Percentiles rank a stretch among this genome's conserved stretches.
These are phyloP conservation scores for Plectosphaerella sp. DNA, from an alignment of 2,329 filamentous ascomycete species.

Conservation along the genomic window DNA sequence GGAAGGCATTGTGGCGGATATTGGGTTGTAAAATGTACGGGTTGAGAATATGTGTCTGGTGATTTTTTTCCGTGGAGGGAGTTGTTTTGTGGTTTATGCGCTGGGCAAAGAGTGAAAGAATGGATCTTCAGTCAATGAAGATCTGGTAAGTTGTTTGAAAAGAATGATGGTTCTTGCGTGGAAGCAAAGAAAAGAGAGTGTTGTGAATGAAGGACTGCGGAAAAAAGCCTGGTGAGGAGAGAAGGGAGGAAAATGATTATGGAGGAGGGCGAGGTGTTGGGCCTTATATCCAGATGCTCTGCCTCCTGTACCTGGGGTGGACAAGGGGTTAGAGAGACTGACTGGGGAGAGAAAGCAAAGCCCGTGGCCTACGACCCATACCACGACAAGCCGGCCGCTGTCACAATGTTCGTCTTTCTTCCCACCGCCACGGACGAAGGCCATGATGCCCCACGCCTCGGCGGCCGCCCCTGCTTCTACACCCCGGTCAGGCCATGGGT, in stretches of 20 bases:
- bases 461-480: too few relatives aligned
- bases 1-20: conserved; percentile 14
- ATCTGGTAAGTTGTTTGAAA: not conserved
- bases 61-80: not conserved
- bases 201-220: conserved; percentile 1
- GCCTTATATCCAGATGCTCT: conserved; percentile 1
- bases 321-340: too few relatives aligned
- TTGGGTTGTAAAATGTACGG: not conserved
- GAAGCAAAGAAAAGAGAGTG: conserved; percentile 2
- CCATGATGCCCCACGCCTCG: not conserved
- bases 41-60: not conserved
- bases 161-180: conserved; percentile 1
- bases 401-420: too few relatives aligned
- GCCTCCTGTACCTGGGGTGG: not conserved
- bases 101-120: not conserved
- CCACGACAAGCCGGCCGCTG: too few relatives aligned
- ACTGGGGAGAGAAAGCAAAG: not conserved
- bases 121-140: conserved; percentile 6
- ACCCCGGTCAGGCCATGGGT: not conserved
- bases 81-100: not conserved
- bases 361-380: not conserved
- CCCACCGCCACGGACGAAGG: not conserved
- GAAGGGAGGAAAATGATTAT: not conserved
- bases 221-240: conserved; percentile 4
- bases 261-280: not conserved